Base-by-base conservation (phyloP, 192 early-diverging fungal genomes). In the Gamsiella multidivaricata region DNA sequence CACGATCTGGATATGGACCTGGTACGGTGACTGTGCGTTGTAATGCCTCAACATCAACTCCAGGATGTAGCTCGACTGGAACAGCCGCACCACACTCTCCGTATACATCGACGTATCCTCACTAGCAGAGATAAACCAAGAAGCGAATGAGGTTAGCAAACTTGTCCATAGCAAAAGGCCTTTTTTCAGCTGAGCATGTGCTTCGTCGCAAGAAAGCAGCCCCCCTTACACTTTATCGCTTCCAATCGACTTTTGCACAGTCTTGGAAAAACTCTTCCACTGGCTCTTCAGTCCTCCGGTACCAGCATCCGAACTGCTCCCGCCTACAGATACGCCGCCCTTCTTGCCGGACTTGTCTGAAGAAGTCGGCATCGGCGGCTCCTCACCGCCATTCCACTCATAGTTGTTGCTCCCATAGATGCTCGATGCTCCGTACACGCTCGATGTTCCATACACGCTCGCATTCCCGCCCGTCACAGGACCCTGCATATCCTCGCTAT, bases 191-290 rank as follows among this genome's bases (percentile, higher is more conserved):
- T 41, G 39, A 7, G 39, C 63, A 54, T 79, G 66, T 42, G 74
- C 61, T 54, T 79, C 73, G 61, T 79, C 81, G 53, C 80, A n/a
- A 29, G 15, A 69, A 53, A 22, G 18, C 3, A 46, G 18, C 9
- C 34, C 18, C 39, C 43, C 63, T 58, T 79, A 70, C 49, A 79
- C 61, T 54, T 79, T 79, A 56, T 79, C 81, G 53, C 80, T 79
- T 42, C 60, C 69, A 32, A 66, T 82, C 1, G 81, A 72, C 42
- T 82, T 78, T 68, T 83, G 76, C 37, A 73, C 72, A 37, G 67
- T 70, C 76, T 79, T 70, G n/a, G 67, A 80, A 17, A 80, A 80
- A 25, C 69, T 80, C 69, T 70, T 70, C 76, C 76, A 76, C 37
- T 76, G 73, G 61, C 73, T 68, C 58, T 67, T 76, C 46, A 76